Base-by-base conservation (phyloP, 306 rosid genomes). In the Dryas drummondii region DNA sequence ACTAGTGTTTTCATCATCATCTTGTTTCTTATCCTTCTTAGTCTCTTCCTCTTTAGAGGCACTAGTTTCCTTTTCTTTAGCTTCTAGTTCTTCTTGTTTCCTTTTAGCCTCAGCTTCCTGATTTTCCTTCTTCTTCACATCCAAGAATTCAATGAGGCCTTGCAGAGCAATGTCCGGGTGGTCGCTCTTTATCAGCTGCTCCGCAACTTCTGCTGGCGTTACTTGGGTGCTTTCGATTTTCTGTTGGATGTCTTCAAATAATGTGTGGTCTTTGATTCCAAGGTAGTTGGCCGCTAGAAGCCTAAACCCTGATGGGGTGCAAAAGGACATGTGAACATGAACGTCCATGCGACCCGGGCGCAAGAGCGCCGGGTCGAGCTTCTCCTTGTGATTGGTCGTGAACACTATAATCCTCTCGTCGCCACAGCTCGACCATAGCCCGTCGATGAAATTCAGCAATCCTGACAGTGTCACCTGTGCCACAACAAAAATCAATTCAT, bases 331-430 rank as follows among this genome's bases (percentile, higher is more conserved):
- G 72, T 79, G 87, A 67, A 83, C 66, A 46, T 86, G 87, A 51
- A 86, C 88, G 16, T 84, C 90, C 90, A 86, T 86, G 44, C 88
- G 71, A 53, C 90, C 86, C 0, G 86, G 90, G 16, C 88, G 78
- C 48, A 86, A 49, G 66, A 86, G 75, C 1, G 88, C 86, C 37
- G 71, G 50, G 44, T 86, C 90, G 5, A 86, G 82, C 71, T 78
- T 81, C 48, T 84, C 86, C 58, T 81, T 84, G 79, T 76, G 86
- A 58, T 86, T 86, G 40, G 90, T 83, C 9, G 88, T 86, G 80
- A 84, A 83, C 51, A 86, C 72, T 41, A 86, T 83, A 19, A 86
- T 83, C 58, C 90, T 70, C 83, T 81, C 86, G 7, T 86, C 87
- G 0, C 90, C 90, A 46, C 87, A 86, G 65, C 86, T 76, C 52